Base-by-base conservation (phyloP, 73 alveolate genomes). In the Stentor roeselii region DNA sequence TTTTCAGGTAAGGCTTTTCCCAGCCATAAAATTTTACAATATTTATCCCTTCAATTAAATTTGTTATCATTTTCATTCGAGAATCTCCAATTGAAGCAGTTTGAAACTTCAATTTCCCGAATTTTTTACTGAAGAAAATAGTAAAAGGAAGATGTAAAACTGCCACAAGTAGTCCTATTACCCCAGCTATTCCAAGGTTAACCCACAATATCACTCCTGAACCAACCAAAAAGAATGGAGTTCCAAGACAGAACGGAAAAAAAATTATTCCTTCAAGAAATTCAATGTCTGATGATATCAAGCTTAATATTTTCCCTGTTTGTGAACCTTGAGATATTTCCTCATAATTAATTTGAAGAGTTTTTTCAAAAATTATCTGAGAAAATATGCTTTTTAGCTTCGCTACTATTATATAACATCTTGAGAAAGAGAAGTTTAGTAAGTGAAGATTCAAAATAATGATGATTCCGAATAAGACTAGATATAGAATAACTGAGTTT, bases 21-120 rank as follows among this genome's bases (percentile, higher is more conserved):
- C 92, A 87, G 34, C 86, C 90, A 61, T 87, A 87, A 82, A 87
- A 67, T 42, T 87, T 87, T 0, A 87, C 78, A 2, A 87, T 60
- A 40, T 84, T 40, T 3, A 87, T 87, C 32, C 92, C 89, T 36
- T 87, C 92, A 3, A 87, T 42, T 27, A 87, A 39, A 60, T 87
- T 84, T 14, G 61, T 82, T 0, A 87, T 83, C 36, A 83, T 30
- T 37, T 87, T 87, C 1, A 87, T 40, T 36, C 92, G 82, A n/a
- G 30, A 39, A 82, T 87, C 92, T 36, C 74, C 37, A 0, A 67
- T 67, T 67, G 21, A 21, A 21, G 50, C 2, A 1, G 37, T 15
- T 21, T 21, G 0, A 27, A 67, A 21, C 14, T 34, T n/a, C 34
- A 67, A 27, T 67, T 32, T 67, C 80, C 21, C 34, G 0, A 40